Percentiles rank a stretch among this genome's conserved stretches.
These are phyloP conservation scores for Coemansia aciculifera DNA, from an alignment of 192 early-diverging fungal species.

Conservation along the genomic window DNA sequence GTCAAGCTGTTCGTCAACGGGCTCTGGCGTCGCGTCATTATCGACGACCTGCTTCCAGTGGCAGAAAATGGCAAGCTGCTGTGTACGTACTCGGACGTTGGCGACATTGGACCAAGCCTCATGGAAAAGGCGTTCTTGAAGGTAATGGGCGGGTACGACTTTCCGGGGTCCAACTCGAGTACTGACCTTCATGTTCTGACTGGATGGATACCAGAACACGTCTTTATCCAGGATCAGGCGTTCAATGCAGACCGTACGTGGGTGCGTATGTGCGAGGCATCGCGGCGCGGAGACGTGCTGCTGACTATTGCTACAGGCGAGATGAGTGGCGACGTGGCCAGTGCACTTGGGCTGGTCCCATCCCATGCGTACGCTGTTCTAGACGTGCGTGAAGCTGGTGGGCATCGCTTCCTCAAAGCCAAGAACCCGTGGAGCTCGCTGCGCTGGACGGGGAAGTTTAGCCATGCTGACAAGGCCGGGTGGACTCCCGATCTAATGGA, in stretches of 20 bases:
- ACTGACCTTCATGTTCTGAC: constrained; percentile 88
- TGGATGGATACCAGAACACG: constrained; percentile 92
- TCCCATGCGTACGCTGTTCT: constrained; percentile 90
- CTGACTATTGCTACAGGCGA: constrained; percentile 85
- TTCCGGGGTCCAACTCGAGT: constrained; percentile 92
- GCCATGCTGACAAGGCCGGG: constrained; percentile 60
- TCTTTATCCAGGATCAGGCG: constrained; percentile 71
- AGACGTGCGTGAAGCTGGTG: constrained; percentile 62
- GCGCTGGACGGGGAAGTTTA: constrained; percentile 80
- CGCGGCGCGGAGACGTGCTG: constrained; percentile 69
- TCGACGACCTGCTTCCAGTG: constrained; percentile 87
- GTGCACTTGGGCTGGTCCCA: constrained; percentile 72
- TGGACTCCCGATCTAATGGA: constrained; percentile 74
- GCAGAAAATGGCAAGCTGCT: constrained; percentile 69
- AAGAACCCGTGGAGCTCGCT: constrained; percentile 93
- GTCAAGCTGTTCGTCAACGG: constrained; percentile 87
- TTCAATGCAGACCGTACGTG: constrained; percentile 73
- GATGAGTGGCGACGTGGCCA: constrained; percentile 65
- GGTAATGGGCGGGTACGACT: constrained; percentile 93
- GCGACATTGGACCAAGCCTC: constrained; percentile 61
- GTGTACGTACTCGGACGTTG: constrained; percentile 80
- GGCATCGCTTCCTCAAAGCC: constrained; percentile 72
- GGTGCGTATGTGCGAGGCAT: constrained; percentile 68
- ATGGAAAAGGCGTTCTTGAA: constrained; percentile 97
- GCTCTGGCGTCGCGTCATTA: constrained; percentile 74